These are phyloP conservation scores for Noccaea bulbosa DNA, from an alignment of 345 rosid species.

Conservation along the genomic window DNA sequence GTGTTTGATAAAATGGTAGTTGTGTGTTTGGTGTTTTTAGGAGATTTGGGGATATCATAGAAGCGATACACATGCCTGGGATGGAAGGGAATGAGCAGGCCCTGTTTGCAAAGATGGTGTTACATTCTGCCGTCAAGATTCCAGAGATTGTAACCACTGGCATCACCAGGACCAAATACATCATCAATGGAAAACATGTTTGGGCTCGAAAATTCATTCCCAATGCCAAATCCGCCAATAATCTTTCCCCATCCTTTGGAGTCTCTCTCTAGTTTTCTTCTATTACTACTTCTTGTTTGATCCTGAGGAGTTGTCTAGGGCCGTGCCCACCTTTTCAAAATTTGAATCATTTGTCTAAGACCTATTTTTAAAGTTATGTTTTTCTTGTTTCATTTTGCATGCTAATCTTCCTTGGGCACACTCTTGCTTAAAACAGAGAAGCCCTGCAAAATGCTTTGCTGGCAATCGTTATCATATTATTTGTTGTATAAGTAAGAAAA, in stretches of 20 bases:
- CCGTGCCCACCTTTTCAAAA: background rate
- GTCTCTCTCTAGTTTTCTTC: conserved; percentile 16
- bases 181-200: conserved; percentile 77
- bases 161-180: conserved; percentile 52
- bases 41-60: conserved; percentile 59
- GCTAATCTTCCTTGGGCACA: background rate
- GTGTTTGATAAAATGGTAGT: background rate
- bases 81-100: conserved; percentile 49
- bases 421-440: background rate
- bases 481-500: background rate
- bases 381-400: no score
- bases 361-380: background rate
- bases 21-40: conserved; percentile 40
- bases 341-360: background rate
- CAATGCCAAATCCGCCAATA: conserved; percentile 35
- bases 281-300: background rate
- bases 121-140: conserved; percentile 38
- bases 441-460: background rate
- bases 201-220: conserved; percentile 60
- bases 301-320: conserved; percentile 2
- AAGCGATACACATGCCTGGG: conserved; percentile 60
- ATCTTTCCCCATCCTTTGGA: conserved; percentile 4
- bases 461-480: background rate
- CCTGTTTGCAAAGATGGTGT: conserved; percentile 58
- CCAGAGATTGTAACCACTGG: conserved; percentile 43